Base-by-base conservation (phyloP, 345 rosid genomes). In the Erucastrum elatum region DNA sequence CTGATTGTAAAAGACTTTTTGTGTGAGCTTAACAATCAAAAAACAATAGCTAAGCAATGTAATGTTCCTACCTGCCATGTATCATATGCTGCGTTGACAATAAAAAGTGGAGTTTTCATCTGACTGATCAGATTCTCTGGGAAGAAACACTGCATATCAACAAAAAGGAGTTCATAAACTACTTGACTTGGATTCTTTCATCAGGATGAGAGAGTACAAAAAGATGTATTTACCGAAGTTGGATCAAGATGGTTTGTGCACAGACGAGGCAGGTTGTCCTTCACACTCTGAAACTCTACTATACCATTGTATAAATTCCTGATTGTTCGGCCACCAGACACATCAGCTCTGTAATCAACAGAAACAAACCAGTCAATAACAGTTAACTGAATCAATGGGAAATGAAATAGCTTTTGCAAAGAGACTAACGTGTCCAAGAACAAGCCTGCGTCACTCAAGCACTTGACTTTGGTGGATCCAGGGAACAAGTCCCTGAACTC, bases 361-460 rank as follows among this genome's bases (percentile, higher is more conserved):
- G 62, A 83, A 66, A 9, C 67, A 81, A 26, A 66, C 73, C 49
- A 71, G 72, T 70, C 65, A 64, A 13, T 49, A 41, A 21, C 21
- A 67, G 37, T 51, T 62, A 59, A 69, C 64, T 39, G 49, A 39
- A 66, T 37, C 59, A 10, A 53, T 51, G 21, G 21, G 21, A 21
- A 21, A 21, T 21, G 21, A 21, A 21, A 21, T 21, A 33, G 55
- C 1, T 13, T 46, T 46, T 46, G 11, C 15, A 13, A 46, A 46
- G 13, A 41, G 15, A 82, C 87, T 82, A 84, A 93, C 99, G 88
- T 83, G 59, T 96, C 99, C 81, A 96, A 91, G 81, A 96, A 96
- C 82, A 96, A 75, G 80, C 99, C 99, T 4, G 94, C 99, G 80
- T 96, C 99, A 85, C 97, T 93, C 77, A 95, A 84, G 87, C 99